A percentile compares a stretch with the other conserved stretches of the same genome.
phyloP scores from a whole-genome alignment of 169 alveolate genomes.

The Eimeria mitis region DNA sequence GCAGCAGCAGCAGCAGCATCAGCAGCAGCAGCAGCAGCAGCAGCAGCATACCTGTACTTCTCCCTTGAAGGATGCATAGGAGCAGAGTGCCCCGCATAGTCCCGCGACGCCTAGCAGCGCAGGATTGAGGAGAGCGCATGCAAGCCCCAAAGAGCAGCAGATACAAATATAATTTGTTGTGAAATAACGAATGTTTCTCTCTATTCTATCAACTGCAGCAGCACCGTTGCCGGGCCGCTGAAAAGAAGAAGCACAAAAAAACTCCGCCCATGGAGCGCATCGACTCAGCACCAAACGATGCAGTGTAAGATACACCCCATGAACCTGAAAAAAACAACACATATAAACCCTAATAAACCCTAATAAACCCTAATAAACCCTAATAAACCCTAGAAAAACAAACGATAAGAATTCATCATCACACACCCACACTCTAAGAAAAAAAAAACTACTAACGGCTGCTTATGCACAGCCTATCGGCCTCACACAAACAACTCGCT shows the following conservation, averaged over 20 bases:
- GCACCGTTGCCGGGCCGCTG: conserved; percentile 61
- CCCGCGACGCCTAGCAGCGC: conserved; percentile 13
- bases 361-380: neutral
- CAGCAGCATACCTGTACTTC: conserved; percentile 45
- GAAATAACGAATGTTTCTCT: conserved; percentile 55
- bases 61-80: conserved; percentile 42
- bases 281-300: conserved; percentile 35
- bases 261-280: conserved; percentile 65
- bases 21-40: conserved; percentile 9
- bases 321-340: conserved; percentile 54
- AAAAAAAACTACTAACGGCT: neutral
- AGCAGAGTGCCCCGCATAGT: conserved; percentile 54
- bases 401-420: neutral
- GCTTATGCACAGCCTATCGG: neutral
- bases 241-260: conserved; percentile 1
- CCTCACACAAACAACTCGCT: neutral
- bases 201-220: conserved; percentile 63
- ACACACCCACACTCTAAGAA: neutral
- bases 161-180: conserved; percentile 54
- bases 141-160: neutral
- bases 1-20: conserved; percentile 33
- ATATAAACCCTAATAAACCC: neutral
- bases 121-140: conserved; percentile 65
- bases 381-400: neutral
- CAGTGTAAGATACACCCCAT: conserved; percentile 42